phyloP scores from a whole-genome alignment of 2,329 filamentous ascomycete genomes.

The Alternaria sp. region DNA sequence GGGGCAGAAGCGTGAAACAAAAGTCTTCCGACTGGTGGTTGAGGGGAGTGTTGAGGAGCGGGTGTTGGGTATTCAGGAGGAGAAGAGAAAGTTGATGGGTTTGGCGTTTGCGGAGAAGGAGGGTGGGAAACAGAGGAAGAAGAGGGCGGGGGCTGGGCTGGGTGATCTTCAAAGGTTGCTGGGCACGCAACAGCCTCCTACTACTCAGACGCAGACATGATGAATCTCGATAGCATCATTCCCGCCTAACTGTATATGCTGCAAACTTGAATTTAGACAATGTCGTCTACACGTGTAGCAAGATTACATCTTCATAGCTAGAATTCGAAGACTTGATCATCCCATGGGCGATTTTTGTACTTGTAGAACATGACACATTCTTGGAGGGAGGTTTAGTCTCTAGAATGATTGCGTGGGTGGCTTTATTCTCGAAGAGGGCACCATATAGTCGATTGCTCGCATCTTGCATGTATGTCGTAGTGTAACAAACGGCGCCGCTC shows the following conservation, averaged over 20 bases:
- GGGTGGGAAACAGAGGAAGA: conserved; percentile 61
- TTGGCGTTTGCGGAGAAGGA: conserved; percentile 80
- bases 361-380: no score
- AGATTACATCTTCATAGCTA: no score
- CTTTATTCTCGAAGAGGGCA: no score
- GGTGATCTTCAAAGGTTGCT: conserved; percentile 56
- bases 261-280: no score
- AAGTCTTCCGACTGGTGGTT: conserved; percentile 82
- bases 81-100: conserved; percentile 79
- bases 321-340: no score
- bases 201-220: conserved; percentile 8
- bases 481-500: conserved; percentile 8
- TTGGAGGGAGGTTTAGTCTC: no score
- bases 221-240: no score
- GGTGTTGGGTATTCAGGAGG: conserved; percentile 78
- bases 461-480: background rate
- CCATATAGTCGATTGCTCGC: background rate
- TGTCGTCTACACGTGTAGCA: no score
- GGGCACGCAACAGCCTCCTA: conserved; percentile 24
- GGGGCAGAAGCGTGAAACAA: conserved; percentile 80
- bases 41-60: conserved; percentile 82
- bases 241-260: no score
- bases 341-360: no score
- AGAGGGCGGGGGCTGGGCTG: conserved; percentile 54
- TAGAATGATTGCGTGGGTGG: no score